Evolutionary conservation across 495 filamentous ascomycete species (phyloP).

Genomic region (Penicillium longicatenatum): DNA sequence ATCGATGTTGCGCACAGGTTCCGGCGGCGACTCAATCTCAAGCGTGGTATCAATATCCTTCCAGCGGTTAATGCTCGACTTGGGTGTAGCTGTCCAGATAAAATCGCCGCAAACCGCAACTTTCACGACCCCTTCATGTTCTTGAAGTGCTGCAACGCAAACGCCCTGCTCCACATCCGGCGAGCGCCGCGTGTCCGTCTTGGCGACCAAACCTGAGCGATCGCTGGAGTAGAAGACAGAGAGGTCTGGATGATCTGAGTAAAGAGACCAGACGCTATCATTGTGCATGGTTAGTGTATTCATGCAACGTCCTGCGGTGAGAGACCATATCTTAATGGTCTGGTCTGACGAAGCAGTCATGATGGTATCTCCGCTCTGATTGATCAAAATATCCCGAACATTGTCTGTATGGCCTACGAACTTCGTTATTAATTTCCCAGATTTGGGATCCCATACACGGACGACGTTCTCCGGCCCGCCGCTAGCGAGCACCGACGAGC

Average conservation of each 20-base stretch:
- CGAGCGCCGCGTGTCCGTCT: conserved; percentile 81
- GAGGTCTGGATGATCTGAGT: conserved; percentile 81
- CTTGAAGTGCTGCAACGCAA: conserved; percentile 84
- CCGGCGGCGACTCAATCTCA: conserved; percentile 56
- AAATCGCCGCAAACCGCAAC: conserved; percentile 76
- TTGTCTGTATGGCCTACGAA: conserved; percentile 99
- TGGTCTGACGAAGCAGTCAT: conserved; percentile 96
- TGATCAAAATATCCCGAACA: conserved; percentile 86
- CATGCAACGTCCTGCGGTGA: conserved; percentile 92
- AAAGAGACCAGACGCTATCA: conserved; percentile 95
- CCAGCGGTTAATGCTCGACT: conserved; percentile 96
- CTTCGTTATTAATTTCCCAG: conserved; percentile 89
- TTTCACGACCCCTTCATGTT: conserved; percentile 86
- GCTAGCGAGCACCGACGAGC: conserved; percentile 77
- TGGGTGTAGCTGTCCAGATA: conserved; percentile 93
- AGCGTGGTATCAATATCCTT: conserved; percentile 76
- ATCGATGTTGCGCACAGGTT: conserved; percentile 51
- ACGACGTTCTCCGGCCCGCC: conserved; percentile 95
- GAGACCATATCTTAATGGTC: conserved; percentile 96
- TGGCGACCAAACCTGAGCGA: conserved; percentile 85
- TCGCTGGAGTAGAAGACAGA: conserved; percentile 94
- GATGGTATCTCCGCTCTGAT: conserved; percentile 82
- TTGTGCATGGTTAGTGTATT: conserved; percentile 98
- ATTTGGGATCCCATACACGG: conserved; percentile 86
- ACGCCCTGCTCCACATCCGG: conserved; percentile 86